Percentiles rank a stretch among this genome's conserved stretches.
Conservation (phyloP, 805 yeast genomes). For the Lipomyces chichibuensis region DNA sequence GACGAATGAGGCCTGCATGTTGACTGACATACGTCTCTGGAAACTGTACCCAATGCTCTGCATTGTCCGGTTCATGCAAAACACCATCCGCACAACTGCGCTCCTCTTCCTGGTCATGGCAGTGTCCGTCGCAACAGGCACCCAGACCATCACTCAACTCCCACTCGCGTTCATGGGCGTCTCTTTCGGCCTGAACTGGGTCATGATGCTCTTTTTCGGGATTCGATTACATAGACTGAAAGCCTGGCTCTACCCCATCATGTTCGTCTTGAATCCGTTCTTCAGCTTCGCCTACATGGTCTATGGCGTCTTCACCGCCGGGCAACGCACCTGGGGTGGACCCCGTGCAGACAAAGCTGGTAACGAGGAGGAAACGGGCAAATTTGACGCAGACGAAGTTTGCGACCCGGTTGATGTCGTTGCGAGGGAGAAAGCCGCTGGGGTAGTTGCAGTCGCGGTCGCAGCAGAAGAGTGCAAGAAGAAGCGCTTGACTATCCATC, state of each 20-base stretch:
- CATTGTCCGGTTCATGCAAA: conserved; percentile 32
- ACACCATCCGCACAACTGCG: conserved; percentile 33
- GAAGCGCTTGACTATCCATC: conserved; percentile 20
- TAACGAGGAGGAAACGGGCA: conserved; percentile 10
- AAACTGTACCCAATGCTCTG: conserved; percentile 31
- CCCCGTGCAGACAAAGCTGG: conserved; percentile 31
- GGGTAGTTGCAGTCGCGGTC: neutral
- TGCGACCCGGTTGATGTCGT: conserved; percentile 15
- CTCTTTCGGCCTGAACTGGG: conserved; percentile 29
- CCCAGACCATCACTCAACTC: conserved; percentile 9
- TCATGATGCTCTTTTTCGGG: conserved; percentile 27
- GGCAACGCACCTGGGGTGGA: conserved; percentile 34
- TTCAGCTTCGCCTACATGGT: conserved; percentile 32
- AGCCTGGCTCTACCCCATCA: conserved; percentile 30
- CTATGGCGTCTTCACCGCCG: conserved; percentile 33
- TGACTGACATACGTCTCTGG: conserved; percentile 34
- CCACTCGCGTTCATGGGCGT: conserved; percentile 22
- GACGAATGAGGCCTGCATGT: conserved; percentile 33
- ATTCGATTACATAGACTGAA: conserved; percentile 23
- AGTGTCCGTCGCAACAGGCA: conserved; percentile 13
- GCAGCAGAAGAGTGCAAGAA: neutral
- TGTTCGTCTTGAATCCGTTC: conserved; percentile 29
- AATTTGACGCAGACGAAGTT: neutral
- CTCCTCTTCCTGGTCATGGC: conserved; percentile 22
- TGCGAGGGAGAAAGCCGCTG: neutral